These are phyloP conservation scores for Phytophthora pinifolia DNA, from an alignment of 352 stramenopile species.

Conservation along the genomic window DNA sequence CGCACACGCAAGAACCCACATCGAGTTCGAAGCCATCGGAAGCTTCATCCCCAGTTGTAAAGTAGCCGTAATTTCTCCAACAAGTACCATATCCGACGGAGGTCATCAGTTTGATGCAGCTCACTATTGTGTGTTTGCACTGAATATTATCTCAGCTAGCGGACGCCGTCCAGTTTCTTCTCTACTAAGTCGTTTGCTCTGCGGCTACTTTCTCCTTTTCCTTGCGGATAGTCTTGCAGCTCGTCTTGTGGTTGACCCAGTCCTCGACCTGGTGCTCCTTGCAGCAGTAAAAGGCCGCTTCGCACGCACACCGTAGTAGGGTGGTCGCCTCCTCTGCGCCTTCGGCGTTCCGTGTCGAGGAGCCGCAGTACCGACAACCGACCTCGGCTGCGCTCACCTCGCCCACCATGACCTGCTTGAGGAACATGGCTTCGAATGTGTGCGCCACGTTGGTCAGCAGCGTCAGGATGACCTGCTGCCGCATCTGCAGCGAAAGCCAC, in stretches of 20 bases:
- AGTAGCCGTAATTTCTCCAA: neutral
- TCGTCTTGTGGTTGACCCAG: slow-evolving; percentile 79
- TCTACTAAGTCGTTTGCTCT: slow-evolving; percentile 9
- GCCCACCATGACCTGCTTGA: slow-evolving; percentile 69
- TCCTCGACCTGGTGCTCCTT: slow-evolving; percentile 85
- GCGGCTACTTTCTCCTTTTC: slow-evolving; percentile 28
- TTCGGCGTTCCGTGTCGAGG: slow-evolving; percentile 35
- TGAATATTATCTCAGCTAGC: slow-evolving; percentile 13
- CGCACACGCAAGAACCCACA: slow-evolving; percentile 4
- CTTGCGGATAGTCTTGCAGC: slow-evolving; percentile 71
- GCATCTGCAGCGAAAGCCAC: slow-evolving; percentile 85
- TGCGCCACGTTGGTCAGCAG: slow-evolving; percentile 82
- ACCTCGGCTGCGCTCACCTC: slow-evolving; percentile 58
- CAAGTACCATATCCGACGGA: neutral
- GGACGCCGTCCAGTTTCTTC: slow-evolving; percentile 4
- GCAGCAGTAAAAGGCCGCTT: slow-evolving; percentile 81
- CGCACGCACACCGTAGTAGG: slow-evolving; percentile 72
- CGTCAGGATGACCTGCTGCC: slow-evolving; percentile 78
- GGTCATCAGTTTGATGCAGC: neutral
- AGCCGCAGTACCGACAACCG: slow-evolving; percentile 71
- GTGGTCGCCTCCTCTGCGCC: slow-evolving; percentile 12
- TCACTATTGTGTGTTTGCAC: neutral
- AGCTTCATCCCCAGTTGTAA: slow-evolving; percentile 25
- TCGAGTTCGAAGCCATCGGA: slow-evolving; percentile 33
- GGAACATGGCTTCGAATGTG: slow-evolving; percentile 85